Evolutionary conservation across 129 eudicot species (phyloP), one percentile per base, ranked within the genome.

Genomic region (Pittosporum tobira): DNA sequence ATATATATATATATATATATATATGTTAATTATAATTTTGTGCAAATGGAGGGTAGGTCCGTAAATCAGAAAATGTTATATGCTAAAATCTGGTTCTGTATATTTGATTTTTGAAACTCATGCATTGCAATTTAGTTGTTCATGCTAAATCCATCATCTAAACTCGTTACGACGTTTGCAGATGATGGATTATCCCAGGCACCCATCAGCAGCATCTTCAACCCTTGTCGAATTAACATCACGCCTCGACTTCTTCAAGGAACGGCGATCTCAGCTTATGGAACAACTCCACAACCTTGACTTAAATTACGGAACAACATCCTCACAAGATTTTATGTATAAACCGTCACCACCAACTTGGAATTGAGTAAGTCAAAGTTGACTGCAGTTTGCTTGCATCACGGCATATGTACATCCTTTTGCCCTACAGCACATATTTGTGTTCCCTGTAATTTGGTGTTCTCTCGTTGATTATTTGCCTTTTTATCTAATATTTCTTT

Each of bases 181-280:
- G 97, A 86, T 62, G 45, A 63, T 69, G 57, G 97, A 85, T 40
- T 73, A 74, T 63, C 77, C 83, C 2, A 73, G 94, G 40, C 82
- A 85, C 38, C 95, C 78, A 5, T 69, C 88, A 5, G 83, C 77
- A 31, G 94, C 91, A 42, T 85, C 97, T 25, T 82, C 97, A 31
- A 88, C 96, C 26, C 78, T 88, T 78, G 94, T 84, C 5, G 96
- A 88, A 55, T 64, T 89, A 64, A 89, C 97, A 15, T 77, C 94
- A 11, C 95, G 97, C 36, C 95, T 89, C 46, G 97, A 89, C 62
- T 89, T 85, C 83, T 89, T 89, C 64, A 89, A 89, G 77, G 97
- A 89, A 44, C 72, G 97, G 14, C 87, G 95, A 28, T 82, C 94
- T 18, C 96, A 88, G 66, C 81, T 88, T 48, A 84, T 88, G 94